These are phyloP conservation scores for Immersiporthe knoxdaviesiana DNA, from an alignment of 2,329 filamentous ascomycete genomes.

Conservation along the genomic window DNA sequence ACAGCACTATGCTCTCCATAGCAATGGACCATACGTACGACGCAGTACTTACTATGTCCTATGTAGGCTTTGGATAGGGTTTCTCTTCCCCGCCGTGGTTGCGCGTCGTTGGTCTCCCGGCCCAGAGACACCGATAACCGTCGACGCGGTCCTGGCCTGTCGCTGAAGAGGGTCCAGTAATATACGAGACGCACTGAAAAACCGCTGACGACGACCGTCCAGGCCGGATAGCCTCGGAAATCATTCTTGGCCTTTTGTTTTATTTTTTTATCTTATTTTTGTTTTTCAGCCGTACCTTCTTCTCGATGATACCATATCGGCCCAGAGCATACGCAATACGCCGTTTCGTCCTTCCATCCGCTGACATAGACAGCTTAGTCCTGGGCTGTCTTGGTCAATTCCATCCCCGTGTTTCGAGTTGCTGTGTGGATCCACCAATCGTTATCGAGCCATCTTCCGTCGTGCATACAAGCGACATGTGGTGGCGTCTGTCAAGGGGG, in stretches of 20 bases:
- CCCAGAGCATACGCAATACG: background rate
- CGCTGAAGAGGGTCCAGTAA: background rate
- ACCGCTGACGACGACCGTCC: background rate
- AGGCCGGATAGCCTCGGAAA: no score
- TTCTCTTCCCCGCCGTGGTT: background rate
- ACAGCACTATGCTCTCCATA: background rate
- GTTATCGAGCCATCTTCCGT: background rate
- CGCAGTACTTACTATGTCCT: no score
- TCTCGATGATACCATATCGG: background rate
- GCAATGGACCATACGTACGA: no score
- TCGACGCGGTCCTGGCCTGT: background rate
- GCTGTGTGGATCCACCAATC: constrained; percentile 9
- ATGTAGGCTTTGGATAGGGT: no score
- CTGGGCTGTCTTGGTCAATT: background rate
- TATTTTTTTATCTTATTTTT: no score
- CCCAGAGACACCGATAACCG: background rate
- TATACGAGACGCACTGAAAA: background rate
- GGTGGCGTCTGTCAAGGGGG: constrained; percentile 1
- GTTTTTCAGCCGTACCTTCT: background rate
- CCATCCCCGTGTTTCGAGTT: background rate
- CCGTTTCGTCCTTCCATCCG: background rate
- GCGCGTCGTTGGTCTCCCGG: background rate
- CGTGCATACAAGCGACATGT: constrained; percentile 14
- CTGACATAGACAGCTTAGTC: background rate
- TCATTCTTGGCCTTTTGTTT: no score